Percentiles rank a stretch among this genome's conserved stretches.
phyloP scores from a whole-genome alignment of 352 stramenopile genomes.

The Albugo laibachii region DNA sequence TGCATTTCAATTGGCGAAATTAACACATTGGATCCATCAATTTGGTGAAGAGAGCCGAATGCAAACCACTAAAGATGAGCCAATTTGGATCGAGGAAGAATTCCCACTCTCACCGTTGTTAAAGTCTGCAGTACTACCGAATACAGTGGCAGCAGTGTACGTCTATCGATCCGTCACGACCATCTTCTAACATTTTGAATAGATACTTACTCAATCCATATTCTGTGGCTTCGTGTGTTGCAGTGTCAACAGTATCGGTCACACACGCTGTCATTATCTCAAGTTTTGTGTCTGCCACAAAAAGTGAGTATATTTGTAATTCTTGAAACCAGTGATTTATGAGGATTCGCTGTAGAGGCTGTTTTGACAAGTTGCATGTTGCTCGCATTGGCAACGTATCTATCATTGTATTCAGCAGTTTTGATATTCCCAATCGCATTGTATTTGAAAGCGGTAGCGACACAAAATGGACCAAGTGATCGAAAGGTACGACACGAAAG shows the following conservation, averaged over 20 bases:
- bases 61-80: constrained; percentile 27
- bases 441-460: not conserved
- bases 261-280: constrained; percentile 46
- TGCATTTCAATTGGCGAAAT: constrained; percentile 26
- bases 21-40: constrained; percentile 13
- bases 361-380: constrained; percentile 22
- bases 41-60: constrained; percentile 5
- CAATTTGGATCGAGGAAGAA: constrained; percentile 13
- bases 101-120: constrained; percentile 56
- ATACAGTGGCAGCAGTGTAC: constrained; percentile 30
- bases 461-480: not conserved
- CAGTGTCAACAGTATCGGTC: constrained; percentile 47
- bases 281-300: constrained; percentile 41
- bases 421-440: constrained; percentile 34
- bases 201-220: constrained; percentile 67
- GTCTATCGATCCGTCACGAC: not conserved
- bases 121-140: constrained; percentile 16
- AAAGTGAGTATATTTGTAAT: constrained; percentile 21
- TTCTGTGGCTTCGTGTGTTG: constrained; percentile 35
- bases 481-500: not conserved
- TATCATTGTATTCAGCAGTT: constrained; percentile 53
- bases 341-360: constrained; percentile 13
- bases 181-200: not conserved
- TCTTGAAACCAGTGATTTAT: not conserved
- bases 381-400: constrained; percentile 36